Percentiles rank a stretch among this genome's conserved stretches.
phyloP scores from a whole-genome alignment of 768 basidiomycete genomes.

The Flagelloscypha sp. region DNA sequence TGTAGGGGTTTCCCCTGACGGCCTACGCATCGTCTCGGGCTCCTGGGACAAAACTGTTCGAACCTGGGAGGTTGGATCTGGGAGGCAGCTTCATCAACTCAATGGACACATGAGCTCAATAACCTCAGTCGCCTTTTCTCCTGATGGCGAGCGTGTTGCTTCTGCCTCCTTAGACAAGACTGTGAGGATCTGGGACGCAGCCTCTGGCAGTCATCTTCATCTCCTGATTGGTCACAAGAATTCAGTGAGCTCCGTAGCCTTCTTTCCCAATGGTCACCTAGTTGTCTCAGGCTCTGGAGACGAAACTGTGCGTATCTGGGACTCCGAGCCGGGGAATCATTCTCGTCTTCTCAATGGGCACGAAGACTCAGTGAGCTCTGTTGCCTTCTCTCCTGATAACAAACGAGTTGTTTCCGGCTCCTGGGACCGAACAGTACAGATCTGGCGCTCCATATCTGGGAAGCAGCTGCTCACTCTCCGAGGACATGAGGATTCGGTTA shows the following conservation, averaged over 20 bases:
- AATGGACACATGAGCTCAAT: neutral
- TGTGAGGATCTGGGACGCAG: constrained; percentile 9
- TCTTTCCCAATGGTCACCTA: constrained; percentile 12
- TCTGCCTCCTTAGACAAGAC: constrained; percentile 9
- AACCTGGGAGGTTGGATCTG: constrained; percentile 7
- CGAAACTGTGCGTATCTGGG: constrained; percentile 12
- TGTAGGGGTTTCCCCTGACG: constrained; percentile 8
- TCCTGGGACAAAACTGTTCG: constrained; percentile 7
- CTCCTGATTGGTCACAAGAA: constrained; percentile 8
- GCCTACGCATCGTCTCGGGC: constrained; percentile 6
- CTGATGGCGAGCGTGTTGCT: constrained; percentile 7
- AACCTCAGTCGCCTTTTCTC: constrained; percentile 8
- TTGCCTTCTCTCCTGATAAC: constrained; percentile 14
- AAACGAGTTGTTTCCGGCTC: constrained; percentile 14
- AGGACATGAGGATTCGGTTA: constrained; percentile 6
- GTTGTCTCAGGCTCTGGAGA: constrained; percentile 15
- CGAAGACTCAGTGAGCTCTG: constrained; percentile 2
- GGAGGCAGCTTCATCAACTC: neutral
- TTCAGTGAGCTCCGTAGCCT: constrained; percentile 9
- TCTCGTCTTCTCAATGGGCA: constrained; percentile 5
- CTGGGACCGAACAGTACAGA: constrained; percentile 8
- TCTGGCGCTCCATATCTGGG: constrained; percentile 10
- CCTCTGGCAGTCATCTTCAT: constrained; percentile 2
- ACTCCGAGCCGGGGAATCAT: constrained; percentile 1
- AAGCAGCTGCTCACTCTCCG: neutral